These are phyloP conservation scores for Liquidambar formosana DNA, from an alignment of 164 flowering plant genomes.

Conservation along the genomic window DNA sequence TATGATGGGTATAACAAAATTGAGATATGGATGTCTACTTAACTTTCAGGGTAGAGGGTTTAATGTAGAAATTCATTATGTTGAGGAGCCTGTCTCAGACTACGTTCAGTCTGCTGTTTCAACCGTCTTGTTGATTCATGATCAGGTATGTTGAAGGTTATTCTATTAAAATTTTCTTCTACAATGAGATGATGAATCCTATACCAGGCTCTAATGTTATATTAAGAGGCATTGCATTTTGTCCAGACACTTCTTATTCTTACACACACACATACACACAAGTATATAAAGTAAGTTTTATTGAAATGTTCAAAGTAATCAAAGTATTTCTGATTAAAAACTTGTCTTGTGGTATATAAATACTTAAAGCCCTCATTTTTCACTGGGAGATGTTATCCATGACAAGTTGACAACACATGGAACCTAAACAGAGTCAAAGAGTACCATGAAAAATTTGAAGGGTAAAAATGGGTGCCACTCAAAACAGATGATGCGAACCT, in stretches of 20 bases:
- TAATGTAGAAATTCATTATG: conserved; percentile 72
- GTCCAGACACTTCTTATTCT: too few relatives aligned
- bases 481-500: too few relatives aligned
- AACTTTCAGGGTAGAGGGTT: conserved; percentile 86
- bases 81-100: conserved; percentile 83
- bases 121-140: conserved; percentile 71
- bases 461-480: too few relatives aligned
- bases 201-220: too few relatives aligned
- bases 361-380: background rate
- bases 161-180: background rate
- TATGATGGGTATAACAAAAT: background rate
- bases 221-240: background rate
- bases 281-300: background rate
- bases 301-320: background rate
- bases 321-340: background rate
- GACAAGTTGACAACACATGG: background rate
- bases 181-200: too few relatives aligned
- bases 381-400: background rate
- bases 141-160: conserved; percentile 49
- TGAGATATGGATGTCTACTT: conserved; percentile 4
- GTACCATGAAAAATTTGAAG: too few relatives aligned
- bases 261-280: background rate
- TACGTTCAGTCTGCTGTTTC: conserved; percentile 85
- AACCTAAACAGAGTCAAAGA: too few relatives aligned
- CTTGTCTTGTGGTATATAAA: background rate